These are phyloP conservation scores for Exobasidium cylindrosporum DNA, from an alignment of 1,284 basidiomycete species.

Conservation along the genomic window DNA sequence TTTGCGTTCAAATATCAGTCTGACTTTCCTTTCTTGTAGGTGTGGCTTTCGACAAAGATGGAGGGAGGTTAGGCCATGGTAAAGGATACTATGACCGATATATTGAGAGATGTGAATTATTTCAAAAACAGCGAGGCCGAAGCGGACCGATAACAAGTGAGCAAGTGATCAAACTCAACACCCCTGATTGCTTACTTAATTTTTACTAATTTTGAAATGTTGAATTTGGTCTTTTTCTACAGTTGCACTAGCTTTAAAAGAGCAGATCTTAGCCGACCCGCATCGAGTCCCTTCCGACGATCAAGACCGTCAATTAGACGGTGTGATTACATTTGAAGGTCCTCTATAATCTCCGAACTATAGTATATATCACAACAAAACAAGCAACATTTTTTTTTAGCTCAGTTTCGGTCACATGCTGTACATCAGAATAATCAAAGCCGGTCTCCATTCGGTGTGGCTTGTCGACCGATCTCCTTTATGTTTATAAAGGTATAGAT, in stretches of 20 bases:
- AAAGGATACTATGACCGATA: constrained; percentile 58
- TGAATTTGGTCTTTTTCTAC: constrained; percentile 9
- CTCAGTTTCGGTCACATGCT: too few species aligned
- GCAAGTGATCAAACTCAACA: neutral
- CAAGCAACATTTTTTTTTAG: too few species aligned
- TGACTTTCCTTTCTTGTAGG: constrained; percentile 1
- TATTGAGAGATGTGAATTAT: constrained; percentile 33
- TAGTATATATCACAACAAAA: too few species aligned
- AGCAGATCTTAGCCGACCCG: constrained; percentile 43
- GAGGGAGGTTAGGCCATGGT: constrained; percentile 56
- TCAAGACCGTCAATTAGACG: constrained; percentile 48
- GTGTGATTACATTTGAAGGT: constrained; percentile 27
- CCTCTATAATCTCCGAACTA: neutral
- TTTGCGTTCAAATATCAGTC: neutral
- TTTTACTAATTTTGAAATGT: neutral
- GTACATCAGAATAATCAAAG: too few species aligned
- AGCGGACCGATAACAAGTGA: constrained; percentile 18
- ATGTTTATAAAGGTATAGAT: too few species aligned
- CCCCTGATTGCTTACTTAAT: neutral
- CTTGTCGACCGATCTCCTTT: too few species aligned
- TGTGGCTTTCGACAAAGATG: constrained; percentile 53
- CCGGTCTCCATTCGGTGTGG: too few species aligned
- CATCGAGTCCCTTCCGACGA: constrained; percentile 50
- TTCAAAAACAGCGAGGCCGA: constrained; percentile 19
- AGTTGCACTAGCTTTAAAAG: constrained; percentile 51